Base-by-base conservation (phyloP, 768 basidiomycete genomes). In the Lactarius pseudohatsudake region DNA sequence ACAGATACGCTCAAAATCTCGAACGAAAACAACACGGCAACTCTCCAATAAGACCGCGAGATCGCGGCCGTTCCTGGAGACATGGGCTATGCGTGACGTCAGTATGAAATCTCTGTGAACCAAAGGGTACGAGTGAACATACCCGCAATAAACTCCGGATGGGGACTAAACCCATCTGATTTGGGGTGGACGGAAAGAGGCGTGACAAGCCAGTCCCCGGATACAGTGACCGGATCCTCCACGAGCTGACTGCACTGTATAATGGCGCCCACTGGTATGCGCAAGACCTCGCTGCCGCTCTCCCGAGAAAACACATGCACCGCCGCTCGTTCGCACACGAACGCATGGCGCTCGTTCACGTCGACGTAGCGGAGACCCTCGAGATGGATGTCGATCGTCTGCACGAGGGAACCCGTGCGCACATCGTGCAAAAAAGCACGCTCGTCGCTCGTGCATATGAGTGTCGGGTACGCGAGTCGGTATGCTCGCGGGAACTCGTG, bases 381-480 rank as follows among this genome's bases (percentile, higher is more conserved):
- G 65, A 83, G 80, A 2, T 79, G 78, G 36, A 78, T 74, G 4
- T 76, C 66, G 40, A 90, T 79, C 7, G 79, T 80, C 72, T 87
- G 82, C 1, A 84, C 72, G 16, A 86, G 69, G 26, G 75, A 68
- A 0, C 82, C 84, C 0, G 82, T 81, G 2, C 80, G 79, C 28
- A 92, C 77, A 69, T 93, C 84, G 82, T 84, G 91, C 2, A 92
- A 64, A 67, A 81, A 89, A 0, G 85, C 85, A 41, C 74, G 74
- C 20, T 76, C 72, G 18, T 67, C 34, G 1, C 81, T 78, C 0
- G 82, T 81, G 3, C 85, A 83, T 2, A 89, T 75, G 8, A 93
- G 77, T 13, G 81, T 84, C 1, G 90, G 90, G 72, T 87, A 88
- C 9, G 85, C 85, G 65, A 90, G 84, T 18, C 89, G 83, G 75